These are phyloP conservation scores for Fraxinus sp. DNA, from an alignment of 305 asterid genomes.

Conservation along the genomic window DNA sequence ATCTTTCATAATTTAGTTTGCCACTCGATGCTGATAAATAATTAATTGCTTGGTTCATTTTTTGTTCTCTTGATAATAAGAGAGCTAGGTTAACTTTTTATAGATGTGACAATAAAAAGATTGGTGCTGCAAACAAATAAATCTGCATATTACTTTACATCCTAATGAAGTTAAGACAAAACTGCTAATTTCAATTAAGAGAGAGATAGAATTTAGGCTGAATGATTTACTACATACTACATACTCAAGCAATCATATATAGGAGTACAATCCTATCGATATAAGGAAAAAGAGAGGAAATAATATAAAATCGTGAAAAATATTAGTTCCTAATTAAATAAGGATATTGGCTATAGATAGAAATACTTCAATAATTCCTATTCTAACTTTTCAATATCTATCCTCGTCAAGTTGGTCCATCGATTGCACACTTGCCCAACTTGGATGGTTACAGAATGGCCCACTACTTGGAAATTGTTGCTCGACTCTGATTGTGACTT, in stretches of 20 bases:
- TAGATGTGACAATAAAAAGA: not conserved
- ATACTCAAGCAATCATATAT: not conserved
- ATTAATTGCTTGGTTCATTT: not conserved
- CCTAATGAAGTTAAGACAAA: not conserved
- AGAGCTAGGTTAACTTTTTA: not conserved
- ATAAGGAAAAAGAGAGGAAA: not conserved
- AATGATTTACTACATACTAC: not conserved
- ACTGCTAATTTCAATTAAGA: not conserved
- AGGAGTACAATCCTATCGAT: not conserved
- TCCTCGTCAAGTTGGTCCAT: not conserved
- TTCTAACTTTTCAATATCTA: not conserved
- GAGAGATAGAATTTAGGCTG: not conserved
- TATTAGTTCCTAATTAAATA: not conserved
- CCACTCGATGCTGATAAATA: not conserved
- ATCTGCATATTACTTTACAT: not conserved
- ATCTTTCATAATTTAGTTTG: not conserved
- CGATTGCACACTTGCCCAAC: not conserved
- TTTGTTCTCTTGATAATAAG: not conserved
- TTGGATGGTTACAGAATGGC: not conserved
- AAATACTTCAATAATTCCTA: not conserved
- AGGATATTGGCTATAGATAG: not conserved
- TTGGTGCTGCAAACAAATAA: not conserved
- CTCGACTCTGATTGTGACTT: not conserved
- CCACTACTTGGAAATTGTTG: not conserved
- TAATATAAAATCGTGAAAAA: not conserved